These are phyloP conservation scores for Apiospora hydei DNA, from an alignment of 2,329 filamentous ascomycete species.

Conservation along the genomic window DNA sequence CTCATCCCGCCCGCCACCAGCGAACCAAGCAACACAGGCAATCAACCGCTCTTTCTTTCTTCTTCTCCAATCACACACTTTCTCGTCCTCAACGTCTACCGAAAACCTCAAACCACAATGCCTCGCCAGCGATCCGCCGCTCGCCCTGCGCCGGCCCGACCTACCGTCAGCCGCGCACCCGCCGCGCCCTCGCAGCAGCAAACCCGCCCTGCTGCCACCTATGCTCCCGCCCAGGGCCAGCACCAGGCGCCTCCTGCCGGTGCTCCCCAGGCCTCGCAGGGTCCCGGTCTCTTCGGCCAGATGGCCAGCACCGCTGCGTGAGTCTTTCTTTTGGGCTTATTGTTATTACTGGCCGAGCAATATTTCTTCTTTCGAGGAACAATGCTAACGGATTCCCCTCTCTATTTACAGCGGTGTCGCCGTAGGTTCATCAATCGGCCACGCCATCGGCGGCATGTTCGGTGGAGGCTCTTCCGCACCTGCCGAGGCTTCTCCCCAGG, in stretches of 20 bases:
- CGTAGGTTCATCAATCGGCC: conserved; percentile 92
- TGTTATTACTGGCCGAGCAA: not conserved
- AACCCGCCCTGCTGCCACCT: conserved; percentile 74
- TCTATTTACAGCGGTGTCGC: conserved; percentile 79
- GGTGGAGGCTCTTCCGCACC: conserved; percentile 72
- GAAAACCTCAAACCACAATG: conserved; percentile 60
- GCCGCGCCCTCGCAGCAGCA: conserved; percentile 62
- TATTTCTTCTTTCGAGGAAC: not conserved
- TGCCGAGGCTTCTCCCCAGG: conserved; percentile 56
- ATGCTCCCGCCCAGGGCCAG: conserved; percentile 56
- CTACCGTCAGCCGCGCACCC: conserved; percentile 66
- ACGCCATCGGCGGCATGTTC: conserved; percentile 92
- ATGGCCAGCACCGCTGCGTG: conserved; percentile 99
- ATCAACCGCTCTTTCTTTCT: not conserved
- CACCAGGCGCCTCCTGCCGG: conserved; percentile 55
- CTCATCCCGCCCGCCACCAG: conserved; percentile 4
- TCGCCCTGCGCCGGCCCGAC: conserved; percentile 64
- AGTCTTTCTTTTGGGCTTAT: conserved; percentile 50
- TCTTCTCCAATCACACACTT: not conserved
- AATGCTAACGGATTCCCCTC: not conserved
- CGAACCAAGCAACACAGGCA: not conserved
- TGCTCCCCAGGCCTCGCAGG: conserved; percentile 63
- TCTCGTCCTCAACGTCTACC: too few species aligned
- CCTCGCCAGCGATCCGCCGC: conserved; percentile 78
- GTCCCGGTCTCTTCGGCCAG: conserved; percentile 90